Conservation (phyloP, 2,329 filamentous ascomycete genomes). For the Aspergillus proliferans region DNA sequence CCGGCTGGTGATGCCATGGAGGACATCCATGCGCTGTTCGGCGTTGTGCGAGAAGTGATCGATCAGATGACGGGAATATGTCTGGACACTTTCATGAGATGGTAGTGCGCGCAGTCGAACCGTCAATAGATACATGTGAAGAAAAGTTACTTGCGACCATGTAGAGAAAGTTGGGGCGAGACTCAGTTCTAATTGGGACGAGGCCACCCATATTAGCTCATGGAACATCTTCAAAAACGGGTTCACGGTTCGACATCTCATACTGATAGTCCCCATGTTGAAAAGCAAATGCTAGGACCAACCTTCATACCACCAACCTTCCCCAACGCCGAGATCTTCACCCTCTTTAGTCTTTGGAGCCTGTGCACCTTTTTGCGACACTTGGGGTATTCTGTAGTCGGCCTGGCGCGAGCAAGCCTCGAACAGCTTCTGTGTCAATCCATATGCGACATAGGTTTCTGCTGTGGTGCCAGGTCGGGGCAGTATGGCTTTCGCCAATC, state of each 20-base stretch:
- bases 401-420: slow-evolving; percentile 67
- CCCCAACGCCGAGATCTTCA: slow-evolving; percentile 71
- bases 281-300: slow-evolving; percentile 23
- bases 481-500: slow-evolving; percentile 24
- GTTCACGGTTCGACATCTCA: not conserved
- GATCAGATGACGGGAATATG: slow-evolving; percentile 83
- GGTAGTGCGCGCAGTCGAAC: slow-evolving; percentile 74
- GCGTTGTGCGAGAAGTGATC: slow-evolving; percentile 76
- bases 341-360: slow-evolving; percentile 68
- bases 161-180: slow-evolving; percentile 85
- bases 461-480: slow-evolving; percentile 37
- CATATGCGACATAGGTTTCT: slow-evolving; percentile 72
- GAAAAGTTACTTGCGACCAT: slow-evolving; percentile 92
- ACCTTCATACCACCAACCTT: slow-evolving; percentile 79
- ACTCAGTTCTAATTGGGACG: slow-evolving; percentile 55
- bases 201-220: not conserved
- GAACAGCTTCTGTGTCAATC: slow-evolving; percentile 71
- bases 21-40: slow-evolving; percentile 60
- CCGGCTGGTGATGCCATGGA: slow-evolving; percentile 46
- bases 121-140: slow-evolving; percentile 90
- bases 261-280: not conserved
- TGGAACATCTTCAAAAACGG: not conserved
- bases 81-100: slow-evolving; percentile 57
- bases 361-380: slow-evolving; percentile 57
- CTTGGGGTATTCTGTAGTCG: slow-evolving; percentile 67